Base-by-base conservation (phyloP, 768 basidiomycete genomes). In the Nevesoporus exiguus region DNA sequence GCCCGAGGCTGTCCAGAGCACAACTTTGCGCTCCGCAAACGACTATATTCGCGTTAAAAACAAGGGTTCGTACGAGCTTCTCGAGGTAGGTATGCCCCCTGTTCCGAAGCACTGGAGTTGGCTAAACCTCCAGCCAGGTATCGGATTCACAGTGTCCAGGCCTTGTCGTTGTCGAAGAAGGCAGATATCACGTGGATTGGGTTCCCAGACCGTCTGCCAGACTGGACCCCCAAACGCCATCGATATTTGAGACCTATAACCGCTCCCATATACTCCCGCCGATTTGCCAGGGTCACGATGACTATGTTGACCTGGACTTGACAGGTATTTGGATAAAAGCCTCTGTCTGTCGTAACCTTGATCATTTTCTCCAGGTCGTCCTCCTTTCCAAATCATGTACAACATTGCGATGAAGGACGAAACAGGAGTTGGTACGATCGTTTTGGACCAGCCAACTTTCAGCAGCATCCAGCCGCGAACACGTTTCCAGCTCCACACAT, bases 321-420 rank as follows among this genome's bases (percentile, higher is more conserved):
- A 80, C 78, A 49, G 92, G 92, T 87, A 51, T 33, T 76, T 64
- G 19, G 15, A 40, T 37, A 33, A 27, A 42, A 9, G 3, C 49
- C 29, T 25, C n/a, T 1, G 10, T 41, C n/a, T 34, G 2, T 27
- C 44, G 27, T 37, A 17, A 37, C 22, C 48, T 40, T 27, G 31
- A 56, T 46, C 14, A 24, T 45, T 44, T 30, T 10, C 15, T 13
- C 30, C 61, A 90, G 94, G 94, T 47, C 84, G 85, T 21, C 85
- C 92, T n/a, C 94, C 94, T 0, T 98, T 95, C 80, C 87, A 96
- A 66, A 85, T 96, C 57, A 86, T 82, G 80, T 97, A 95, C 70
- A 89, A 91, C 59, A 82, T 93, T 50, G 90, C 87, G 1, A 80
- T 82, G 66, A 79, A 85, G 48, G 78, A 75, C 49, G 87, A 86